Evolutionary conservation across 1,284 basidiomycete genomes (phyloP), one percentile per base, ranked within the genome.

Genomic region (Stereum hirsutum): DNA sequence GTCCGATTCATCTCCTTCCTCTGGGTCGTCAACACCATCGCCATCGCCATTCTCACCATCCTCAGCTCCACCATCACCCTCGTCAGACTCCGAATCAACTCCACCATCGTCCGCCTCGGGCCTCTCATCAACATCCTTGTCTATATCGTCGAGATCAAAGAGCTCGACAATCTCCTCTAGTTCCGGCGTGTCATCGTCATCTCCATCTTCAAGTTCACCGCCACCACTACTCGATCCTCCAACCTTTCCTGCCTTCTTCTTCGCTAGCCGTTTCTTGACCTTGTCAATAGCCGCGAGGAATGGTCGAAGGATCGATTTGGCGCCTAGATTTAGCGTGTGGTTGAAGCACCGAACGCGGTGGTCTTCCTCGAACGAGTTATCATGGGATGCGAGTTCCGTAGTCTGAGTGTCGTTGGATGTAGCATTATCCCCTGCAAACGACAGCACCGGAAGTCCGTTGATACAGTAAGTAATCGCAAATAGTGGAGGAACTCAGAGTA

Each of bases 231-330:
- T 0, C 43, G 41, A 6, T 25, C 45, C 19, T 51, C 28, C 27
- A 30, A 30, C 10, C n/a, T 8, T n/a, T n/a, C 20, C 21, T n/a
- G 39, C 20, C 5, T 32, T 33, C 2, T 10, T 20, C 15, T 25
- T 7, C 21, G 34, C 39, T 2, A n/a, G n/a, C n/a, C n/a, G n/a
- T n/a, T 17, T 12, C 2, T 43, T 33, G 6, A 19, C 2, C 1
- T n/a, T 42, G n/a, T 1, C 24, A n/a, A 41, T 43, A 5, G 32
- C 17, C 2, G 46, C 31, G 17, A 54, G 49, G 42, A 56, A 54
- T 19, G 49, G 45, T 1, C 30, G 15, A 0, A 53, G 14, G 0
- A 53, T 5, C 1, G 34, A 31, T 39, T 41, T 34, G 11, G n/a
- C n/a, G 46, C 38, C 17, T 15, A 39, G 24, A 14, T 42, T 42